Conservation (phyloP, 805 yeast species). For the Nakazawaea anatomiae region DNA sequence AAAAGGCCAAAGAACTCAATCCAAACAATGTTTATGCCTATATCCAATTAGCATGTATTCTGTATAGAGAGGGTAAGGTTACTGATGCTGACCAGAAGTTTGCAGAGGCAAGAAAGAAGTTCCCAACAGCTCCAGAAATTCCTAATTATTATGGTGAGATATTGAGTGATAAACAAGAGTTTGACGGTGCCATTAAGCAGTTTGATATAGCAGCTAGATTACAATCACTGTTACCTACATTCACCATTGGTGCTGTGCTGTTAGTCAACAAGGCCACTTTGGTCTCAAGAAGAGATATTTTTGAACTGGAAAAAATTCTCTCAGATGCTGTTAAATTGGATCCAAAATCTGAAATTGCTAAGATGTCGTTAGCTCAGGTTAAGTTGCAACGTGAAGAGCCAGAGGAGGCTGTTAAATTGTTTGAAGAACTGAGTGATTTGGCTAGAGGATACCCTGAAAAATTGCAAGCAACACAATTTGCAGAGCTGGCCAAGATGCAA, state of each 20-base stretch:
- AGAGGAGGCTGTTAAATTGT: slow-evolving; percentile 73
- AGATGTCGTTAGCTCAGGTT: slow-evolving; percentile 87
- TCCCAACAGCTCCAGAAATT: slow-evolving; percentile 85
- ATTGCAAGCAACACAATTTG: slow-evolving; percentile 83
- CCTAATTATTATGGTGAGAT: slow-evolving; percentile 96
- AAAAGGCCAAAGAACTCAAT: slow-evolving; percentile 68
- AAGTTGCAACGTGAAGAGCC: slow-evolving; percentile 78
- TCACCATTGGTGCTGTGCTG: slow-evolving; percentile 84
- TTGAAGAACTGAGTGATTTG: slow-evolving; percentile 76
- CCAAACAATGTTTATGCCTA: slow-evolving; percentile 75
- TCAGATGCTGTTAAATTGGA: slow-evolving; percentile 76
- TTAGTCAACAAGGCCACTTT: slow-evolving; percentile 79
- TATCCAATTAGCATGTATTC: slow-evolving; percentile 89
- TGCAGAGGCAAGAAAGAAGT: slow-evolving; percentile 61
- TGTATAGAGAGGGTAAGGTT: slow-evolving; percentile 68
- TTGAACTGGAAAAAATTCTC: slow-evolving; percentile 59
- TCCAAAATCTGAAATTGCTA: slow-evolving; percentile 84
- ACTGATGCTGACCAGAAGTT: slow-evolving; percentile 60
- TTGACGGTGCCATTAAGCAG: slow-evolving; percentile 67
- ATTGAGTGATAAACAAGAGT: slow-evolving; percentile 73
- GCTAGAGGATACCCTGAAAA: slow-evolving; percentile 85
- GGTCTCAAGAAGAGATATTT: slow-evolving; percentile 47
- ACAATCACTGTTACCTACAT: slow-evolving; percentile 62
- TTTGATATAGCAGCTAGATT: slow-evolving; percentile 82
- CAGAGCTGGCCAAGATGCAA: slow-evolving; percentile 92